phyloP scores from a whole-genome alignment of 129 eudicot species.

The Lonicera japonica region DNA sequence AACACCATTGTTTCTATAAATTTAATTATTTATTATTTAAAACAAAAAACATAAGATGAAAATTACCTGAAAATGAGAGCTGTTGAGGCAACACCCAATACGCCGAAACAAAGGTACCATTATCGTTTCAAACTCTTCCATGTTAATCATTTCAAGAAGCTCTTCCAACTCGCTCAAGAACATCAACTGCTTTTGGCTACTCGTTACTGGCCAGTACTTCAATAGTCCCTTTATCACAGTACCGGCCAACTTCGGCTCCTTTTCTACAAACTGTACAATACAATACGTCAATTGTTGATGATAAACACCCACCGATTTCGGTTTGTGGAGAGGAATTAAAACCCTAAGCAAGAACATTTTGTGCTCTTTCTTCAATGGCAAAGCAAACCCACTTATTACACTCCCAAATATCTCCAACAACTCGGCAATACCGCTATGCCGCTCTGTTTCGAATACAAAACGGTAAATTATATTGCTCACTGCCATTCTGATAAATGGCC shows the following conservation, averaged over 20 bases:
- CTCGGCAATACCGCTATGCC: constrained; percentile 75
- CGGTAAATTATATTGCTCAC: constrained; percentile 55
- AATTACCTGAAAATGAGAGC: constrained; percentile 71
- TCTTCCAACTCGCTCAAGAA: constrained; percentile 71
- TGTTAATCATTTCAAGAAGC: constrained; percentile 50
- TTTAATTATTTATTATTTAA: too few relatives aligned
- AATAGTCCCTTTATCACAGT: constrained; percentile 52
- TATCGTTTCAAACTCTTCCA: constrained; percentile 56
- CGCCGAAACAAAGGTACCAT: constrained; percentile 63
- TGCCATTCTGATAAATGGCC: constrained; percentile 57
- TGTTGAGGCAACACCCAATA: constrained; percentile 51
- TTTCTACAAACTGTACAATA: constrained; percentile 62
- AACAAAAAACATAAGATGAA: not conserved
- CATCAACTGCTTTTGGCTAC: constrained; percentile 75
- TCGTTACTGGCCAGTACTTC: constrained; percentile 69
- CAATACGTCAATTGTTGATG: constrained; percentile 71
- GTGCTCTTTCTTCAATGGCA: constrained; percentile 73
- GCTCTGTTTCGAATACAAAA: constrained; percentile 55
- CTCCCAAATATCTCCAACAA: constrained; percentile 72
- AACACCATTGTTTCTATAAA: not conserved
- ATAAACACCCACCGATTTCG: constrained; percentile 59
- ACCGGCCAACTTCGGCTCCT: constrained; percentile 55
- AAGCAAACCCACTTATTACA: constrained; percentile 67
- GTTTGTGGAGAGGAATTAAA: constrained; percentile 65
- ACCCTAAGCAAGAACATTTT: constrained; percentile 52